A percentile compares a stretch with the other conserved stretches of the same genome.
phyloP scores from a whole-genome alignment of 495 filamentous ascomycete species.

The Corynascus novoguineensis region DNA sequence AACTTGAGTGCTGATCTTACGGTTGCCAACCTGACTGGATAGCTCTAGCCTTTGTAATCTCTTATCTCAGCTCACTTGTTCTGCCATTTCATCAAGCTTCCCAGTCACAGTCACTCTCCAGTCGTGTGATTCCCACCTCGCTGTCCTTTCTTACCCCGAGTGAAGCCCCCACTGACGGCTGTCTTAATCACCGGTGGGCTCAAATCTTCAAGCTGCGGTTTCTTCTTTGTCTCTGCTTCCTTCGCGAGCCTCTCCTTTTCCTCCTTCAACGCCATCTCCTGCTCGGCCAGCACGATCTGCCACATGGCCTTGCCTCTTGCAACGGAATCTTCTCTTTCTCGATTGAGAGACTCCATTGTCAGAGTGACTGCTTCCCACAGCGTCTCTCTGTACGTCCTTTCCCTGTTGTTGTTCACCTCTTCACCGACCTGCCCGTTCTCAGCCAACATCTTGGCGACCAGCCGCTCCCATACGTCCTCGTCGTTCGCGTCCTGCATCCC shows the following conservation, averaged over 20 bases:
- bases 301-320: conserved; percentile 44
- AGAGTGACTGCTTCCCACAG: conserved; percentile 16
- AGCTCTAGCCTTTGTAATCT: too few relatives aligned
- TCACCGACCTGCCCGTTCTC: conserved; percentile 14
- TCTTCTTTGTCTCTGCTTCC: conserved; percentile 4
- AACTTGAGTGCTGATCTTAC: too few relatives aligned
- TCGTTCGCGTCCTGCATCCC: not conserved
- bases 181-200: not conserved
- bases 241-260: conserved; percentile 17
- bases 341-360: conserved; percentile 8
- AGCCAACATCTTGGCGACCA: conserved; percentile 17
- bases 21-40: too few relatives aligned
- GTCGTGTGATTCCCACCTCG: not conserved
- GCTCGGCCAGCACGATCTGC: conserved; percentile 44
- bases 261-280: conserved; percentile 40
- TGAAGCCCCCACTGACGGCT: not conserved
- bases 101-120: too few relatives aligned
- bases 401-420: conserved; percentile 14
- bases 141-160: not conserved
- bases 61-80: too few relatives aligned
- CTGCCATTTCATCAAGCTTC: too few relatives aligned
- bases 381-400: conserved; percentile 3
- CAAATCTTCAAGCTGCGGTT: not conserved
- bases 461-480: conserved; percentile 18
- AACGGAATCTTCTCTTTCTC: conserved; percentile 27